A percentile compares a stretch with the other conserved stretches of the same genome.
phyloP scores from a whole-genome alignment of 228 moss, liverwort and hornwort genomes.

The Sphagnum magellanicum region DNA sequence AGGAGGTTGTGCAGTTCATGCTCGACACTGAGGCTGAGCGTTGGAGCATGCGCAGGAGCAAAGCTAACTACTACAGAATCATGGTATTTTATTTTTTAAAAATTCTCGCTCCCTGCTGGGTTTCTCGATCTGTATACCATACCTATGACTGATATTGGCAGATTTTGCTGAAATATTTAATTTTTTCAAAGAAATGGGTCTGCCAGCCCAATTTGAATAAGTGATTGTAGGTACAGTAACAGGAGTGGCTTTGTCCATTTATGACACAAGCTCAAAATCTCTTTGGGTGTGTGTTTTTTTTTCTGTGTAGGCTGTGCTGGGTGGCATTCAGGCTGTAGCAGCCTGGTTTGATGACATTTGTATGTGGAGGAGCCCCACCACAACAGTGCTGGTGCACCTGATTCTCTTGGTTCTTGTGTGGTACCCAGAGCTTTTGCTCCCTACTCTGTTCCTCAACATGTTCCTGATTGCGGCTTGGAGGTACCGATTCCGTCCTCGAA shows the following conservation, averaged over 20 bases:
- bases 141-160: neutral
- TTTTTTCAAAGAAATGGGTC: neutral
- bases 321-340: constrained; percentile 64
- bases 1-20: constrained; percentile 85
- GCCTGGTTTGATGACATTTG: constrained; percentile 93
- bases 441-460: constrained; percentile 84
- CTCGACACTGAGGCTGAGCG: constrained; percentile 82
- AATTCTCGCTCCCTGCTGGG: neutral
- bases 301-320: constrained; percentile 54
- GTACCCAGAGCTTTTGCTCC: constrained; percentile 79
- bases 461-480: constrained; percentile 91
- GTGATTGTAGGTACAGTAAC: neutral
- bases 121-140: neutral
- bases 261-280: neutral
- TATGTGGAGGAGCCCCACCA: constrained; percentile 85
- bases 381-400: constrained; percentile 81
- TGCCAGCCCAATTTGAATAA: neutral
- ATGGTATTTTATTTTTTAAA: constrained; percentile 25
- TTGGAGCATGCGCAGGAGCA: constrained; percentile 95
- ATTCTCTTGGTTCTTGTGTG: constrained; percentile 74
- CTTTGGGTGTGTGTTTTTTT: neutral
- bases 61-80: constrained; percentile 83
- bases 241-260: neutral
- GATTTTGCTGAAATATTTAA: too few relatives aligned
- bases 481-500: constrained; percentile 66